Percentiles rank a stretch among this genome's conserved stretches.
phyloP scores from a whole-genome alignment of 495 filamentous ascomycete genomes.

The Aspergillus campestris region DNA sequence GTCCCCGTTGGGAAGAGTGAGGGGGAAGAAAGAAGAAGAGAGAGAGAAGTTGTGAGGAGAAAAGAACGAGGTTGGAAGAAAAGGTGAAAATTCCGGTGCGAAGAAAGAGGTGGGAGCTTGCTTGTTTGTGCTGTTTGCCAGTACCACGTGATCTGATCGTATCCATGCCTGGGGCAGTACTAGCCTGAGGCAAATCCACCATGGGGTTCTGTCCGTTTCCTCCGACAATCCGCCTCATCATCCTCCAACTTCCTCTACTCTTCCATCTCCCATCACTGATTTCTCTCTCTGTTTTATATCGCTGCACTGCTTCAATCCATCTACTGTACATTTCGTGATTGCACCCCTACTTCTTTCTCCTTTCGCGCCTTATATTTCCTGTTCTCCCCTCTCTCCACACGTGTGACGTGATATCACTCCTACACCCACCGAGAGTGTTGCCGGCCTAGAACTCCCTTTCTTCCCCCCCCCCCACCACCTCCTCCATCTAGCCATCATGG shows the following conservation, averaged over 20 bases:
- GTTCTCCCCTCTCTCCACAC: neutral
- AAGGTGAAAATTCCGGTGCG: slow-evolving; percentile 27
- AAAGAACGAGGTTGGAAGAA: slow-evolving; percentile 4
- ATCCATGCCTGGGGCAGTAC: too few species aligned
- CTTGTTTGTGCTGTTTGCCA: slow-evolving; percentile 12
- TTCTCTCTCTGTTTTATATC: too few species aligned
- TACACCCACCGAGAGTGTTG: neutral
- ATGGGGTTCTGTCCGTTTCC: slow-evolving; percentile 37
- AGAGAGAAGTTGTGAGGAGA: slow-evolving; percentile 1
- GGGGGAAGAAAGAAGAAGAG: neutral
- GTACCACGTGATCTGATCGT: too few species aligned
- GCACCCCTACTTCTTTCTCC: neutral
- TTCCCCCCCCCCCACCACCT: slow-evolving; percentile 6
- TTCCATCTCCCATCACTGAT: neutral
- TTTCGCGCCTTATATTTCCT: neutral
- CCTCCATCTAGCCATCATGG: slow-evolving; percentile 23
- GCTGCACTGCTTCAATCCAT: too few species aligned
- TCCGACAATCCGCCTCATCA: neutral
- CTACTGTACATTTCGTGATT: neutral
- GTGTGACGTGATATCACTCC: slow-evolving; percentile 10
- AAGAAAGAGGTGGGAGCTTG: slow-evolving; percentile 10
- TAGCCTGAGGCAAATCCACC: slow-evolving; percentile 8
- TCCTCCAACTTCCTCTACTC: neutral
- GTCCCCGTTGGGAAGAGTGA: slow-evolving; percentile 11
- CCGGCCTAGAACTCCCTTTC: slow-evolving; percentile 6